Conservation (phyloP, 148 eudicot genomes). For the Mesembryanthemum crystallinum region DNA sequence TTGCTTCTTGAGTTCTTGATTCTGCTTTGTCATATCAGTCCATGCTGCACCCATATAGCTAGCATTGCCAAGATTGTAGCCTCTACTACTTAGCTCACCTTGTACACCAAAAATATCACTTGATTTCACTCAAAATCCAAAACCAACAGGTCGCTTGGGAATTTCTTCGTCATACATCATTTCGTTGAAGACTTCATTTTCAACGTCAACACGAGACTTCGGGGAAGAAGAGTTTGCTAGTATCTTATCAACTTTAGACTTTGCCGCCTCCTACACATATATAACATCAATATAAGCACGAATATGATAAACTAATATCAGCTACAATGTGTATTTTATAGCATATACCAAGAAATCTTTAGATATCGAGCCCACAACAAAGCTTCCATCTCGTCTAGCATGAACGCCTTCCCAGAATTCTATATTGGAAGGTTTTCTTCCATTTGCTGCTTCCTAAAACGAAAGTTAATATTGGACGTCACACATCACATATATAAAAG, state of each 20-base stretch:
- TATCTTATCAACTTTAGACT: neutral
- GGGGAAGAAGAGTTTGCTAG: neutral
- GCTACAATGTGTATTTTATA: neutral
- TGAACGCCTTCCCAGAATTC: neutral
- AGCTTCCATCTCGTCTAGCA: neutral
- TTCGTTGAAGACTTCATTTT: neutral
- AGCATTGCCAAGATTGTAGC: neutral
- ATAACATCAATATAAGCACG: too few relatives aligned
- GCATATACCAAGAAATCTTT: slow-evolving; percentile 2
- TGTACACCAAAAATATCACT: neutral
- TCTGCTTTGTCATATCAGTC: neutral
- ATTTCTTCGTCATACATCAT: neutral
- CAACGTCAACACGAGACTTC: neutral
- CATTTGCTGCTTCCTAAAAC: neutral
- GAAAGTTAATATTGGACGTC: neutral
- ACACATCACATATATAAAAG: too few relatives aligned
- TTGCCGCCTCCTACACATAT: neutral
- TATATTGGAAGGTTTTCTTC: neutral
- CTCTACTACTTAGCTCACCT: neutral
- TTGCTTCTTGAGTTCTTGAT: neutral
- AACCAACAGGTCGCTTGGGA: neutral
- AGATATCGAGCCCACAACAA: neutral
- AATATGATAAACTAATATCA: too few relatives aligned
- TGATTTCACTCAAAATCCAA: neutral
- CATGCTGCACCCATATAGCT: neutral